Conservation (phyloP, 108 stramenopile species). For the Cyclotella choctawhatcheeana region DNA sequence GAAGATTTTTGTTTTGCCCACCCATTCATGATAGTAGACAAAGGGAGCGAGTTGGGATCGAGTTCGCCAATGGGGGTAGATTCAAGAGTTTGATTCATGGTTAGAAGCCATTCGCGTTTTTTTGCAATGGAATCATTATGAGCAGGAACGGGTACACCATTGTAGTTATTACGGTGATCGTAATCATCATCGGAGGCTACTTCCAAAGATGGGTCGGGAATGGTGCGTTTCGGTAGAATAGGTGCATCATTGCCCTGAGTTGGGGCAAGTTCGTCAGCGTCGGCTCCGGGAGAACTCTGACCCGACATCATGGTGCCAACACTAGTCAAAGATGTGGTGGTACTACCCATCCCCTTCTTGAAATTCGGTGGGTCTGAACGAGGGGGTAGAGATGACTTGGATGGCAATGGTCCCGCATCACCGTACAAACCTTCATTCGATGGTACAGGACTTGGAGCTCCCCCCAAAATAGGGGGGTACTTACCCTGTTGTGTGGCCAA, state of each 20-base stretch:
- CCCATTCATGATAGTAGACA: conserved; percentile 82
- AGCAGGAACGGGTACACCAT: conserved; percentile 45
- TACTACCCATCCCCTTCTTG: neutral
- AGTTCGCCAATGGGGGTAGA: conserved; percentile 72
- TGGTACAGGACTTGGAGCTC: conserved; percentile 23
- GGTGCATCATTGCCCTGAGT: conserved; percentile 26
- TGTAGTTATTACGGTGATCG: conserved; percentile 23
- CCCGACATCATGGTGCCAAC: conserved; percentile 13
- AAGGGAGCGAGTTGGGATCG: conserved; percentile 70
- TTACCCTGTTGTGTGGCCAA: conserved; percentile 35
- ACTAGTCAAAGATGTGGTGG: conserved; percentile 4
- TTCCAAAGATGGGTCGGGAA: conserved; percentile 25
- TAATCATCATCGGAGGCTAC: conserved; percentile 22
- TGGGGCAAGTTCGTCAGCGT: neutral
- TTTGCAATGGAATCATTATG: conserved; percentile 60
- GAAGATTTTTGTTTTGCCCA: conserved; percentile 87
- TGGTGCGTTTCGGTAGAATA: conserved; percentile 49
- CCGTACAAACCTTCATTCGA: conserved; percentile 16
- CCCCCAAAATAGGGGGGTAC: conserved; percentile 50
- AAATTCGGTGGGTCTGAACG: neutral
- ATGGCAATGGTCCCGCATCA: neutral
- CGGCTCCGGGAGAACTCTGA: neutral
- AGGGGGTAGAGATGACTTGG: neutral
- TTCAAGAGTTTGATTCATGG: conserved; percentile 76
- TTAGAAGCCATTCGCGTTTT: conserved; percentile 82